Evolutionary conservation across 805 yeast species (phyloP).

Genomic region (Hanseniaspora pseudoguilliermondii): DNA sequence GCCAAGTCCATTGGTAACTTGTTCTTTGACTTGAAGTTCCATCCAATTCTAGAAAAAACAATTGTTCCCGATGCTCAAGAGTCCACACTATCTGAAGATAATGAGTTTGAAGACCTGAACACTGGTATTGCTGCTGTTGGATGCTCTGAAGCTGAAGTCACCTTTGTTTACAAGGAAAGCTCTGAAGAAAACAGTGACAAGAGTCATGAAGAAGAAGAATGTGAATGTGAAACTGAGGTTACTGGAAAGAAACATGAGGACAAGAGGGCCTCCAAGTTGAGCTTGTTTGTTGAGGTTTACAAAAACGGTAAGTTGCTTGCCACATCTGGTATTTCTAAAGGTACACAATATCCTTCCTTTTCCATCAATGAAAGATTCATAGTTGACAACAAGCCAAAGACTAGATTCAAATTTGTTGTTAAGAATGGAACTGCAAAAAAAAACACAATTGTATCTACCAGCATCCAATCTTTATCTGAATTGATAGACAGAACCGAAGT

Average conservation of each 20-base stretch:
- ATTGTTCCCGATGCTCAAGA: conserved; percentile 64
- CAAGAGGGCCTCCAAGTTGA: conserved; percentile 35
- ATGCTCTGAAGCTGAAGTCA: conserved; percentile 33
- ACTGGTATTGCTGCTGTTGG: conserved; percentile 67
- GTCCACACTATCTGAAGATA: conserved; percentile 41
- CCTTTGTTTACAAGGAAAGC: conserved; percentile 24
- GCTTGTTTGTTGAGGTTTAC: conserved; percentile 60
- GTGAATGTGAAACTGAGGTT: conserved; percentile 9
- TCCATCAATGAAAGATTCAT: conserved; percentile 51
- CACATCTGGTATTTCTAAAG: conserved; percentile 44
- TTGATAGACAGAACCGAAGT: conserved; percentile 67
- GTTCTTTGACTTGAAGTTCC: conserved; percentile 54
- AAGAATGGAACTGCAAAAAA: conserved; percentile 49
- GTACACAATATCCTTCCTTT: conserved; percentile 57
- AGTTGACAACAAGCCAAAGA: conserved; percentile 54
- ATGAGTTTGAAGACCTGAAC: conserved; percentile 45
- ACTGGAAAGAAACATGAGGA: conserved; percentile 8
- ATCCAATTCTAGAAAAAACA: conserved; percentile 55
- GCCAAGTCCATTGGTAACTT: conserved; percentile 73
- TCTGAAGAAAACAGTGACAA: conserved; percentile 20
- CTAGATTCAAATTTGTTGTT: conserved; percentile 55
- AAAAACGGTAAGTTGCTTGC: conserved; percentile 48
- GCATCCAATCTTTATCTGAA: conserved; percentile 46
- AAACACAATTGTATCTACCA: conserved; percentile 38
- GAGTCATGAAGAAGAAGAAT: conserved; percentile 26